Evolutionary conservation across 441 rosid species (phyloP).

Genomic region (Corymbia citriodora): DNA sequence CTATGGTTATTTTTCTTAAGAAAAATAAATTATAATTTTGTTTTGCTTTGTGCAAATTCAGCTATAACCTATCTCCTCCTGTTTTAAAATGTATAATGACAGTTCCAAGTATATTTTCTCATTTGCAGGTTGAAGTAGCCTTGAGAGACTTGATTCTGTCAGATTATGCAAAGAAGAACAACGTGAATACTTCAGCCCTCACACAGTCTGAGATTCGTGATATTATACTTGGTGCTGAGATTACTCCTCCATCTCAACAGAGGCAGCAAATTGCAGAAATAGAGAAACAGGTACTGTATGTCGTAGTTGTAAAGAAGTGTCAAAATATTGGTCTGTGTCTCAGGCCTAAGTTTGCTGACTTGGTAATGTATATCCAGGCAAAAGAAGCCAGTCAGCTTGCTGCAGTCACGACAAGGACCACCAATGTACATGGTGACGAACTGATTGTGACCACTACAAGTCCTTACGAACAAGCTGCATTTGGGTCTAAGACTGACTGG

Average conservation of each 20-base stretch:
- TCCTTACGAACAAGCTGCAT: constrained; percentile 91
- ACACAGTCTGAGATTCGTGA: background rate
- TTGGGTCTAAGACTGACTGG: constrained; percentile 28
- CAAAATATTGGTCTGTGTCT: background rate
- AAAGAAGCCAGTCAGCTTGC: constrained; percentile 93
- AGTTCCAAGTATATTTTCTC: background rate
- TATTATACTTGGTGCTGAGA: background rate
- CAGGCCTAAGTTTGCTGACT: background rate
- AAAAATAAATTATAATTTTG: background rate
- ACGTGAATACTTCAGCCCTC: constrained; percentile 47
- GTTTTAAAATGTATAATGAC: background rate
- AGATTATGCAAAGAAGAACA: constrained; percentile 98
- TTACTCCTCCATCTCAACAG: background rate
- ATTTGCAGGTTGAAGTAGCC: constrained; percentile 84
- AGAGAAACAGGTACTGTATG: background rate
- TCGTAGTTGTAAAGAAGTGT: background rate
- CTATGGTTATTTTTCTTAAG: background rate
- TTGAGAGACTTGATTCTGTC: constrained; percentile 89
- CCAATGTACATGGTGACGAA: constrained; percentile 90
- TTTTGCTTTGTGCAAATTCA: background rate
- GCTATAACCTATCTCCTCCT: background rate
- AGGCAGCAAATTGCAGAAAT: background rate
- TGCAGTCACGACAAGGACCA: constrained; percentile 87
- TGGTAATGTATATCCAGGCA: constrained; percentile 35
- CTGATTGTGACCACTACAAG: constrained; percentile 73